Evolutionary conservation across 371 early-diverging fungal genomes (phyloP), one percentile per base, ranked within the genome.

Genomic region (Funneliformis caledonium): DNA sequence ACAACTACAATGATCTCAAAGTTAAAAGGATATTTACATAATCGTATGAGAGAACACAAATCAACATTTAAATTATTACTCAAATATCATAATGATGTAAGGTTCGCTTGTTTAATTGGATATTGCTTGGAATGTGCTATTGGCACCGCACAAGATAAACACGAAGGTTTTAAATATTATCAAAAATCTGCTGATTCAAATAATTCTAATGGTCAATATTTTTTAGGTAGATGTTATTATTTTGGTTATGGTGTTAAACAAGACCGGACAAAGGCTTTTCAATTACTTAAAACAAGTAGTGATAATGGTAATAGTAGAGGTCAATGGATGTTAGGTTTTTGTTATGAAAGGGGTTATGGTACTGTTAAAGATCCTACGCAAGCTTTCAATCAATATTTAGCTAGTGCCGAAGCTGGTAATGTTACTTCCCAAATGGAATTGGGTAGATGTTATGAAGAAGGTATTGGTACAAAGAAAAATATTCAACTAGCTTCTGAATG

Each of bases 141-240:
- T 16, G 73, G 73, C 56, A 73, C 59, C 11, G 73, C 52, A 31
- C 73, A 73, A 73, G 73, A 73, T 33, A 73, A 73, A 73, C 56
- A 73, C 16, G 50, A 31, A 33, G 76, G 62, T 1, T 76, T 76
- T 5, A 11, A 60, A 14, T 37, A 14, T n/a, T 76, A 61, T 47
- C 11, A 76, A 42, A 76, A 76, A 76, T 60, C 76, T 45, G 60
- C 76, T 1, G 62, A 59, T 42, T 37, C 26, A n/a, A 43, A 61
- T 43, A 33, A 76, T 61, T 37, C 76, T 4, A 76, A 45, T 26
- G 76, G 76, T 16, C 62, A 76, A 62, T 76, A 76, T 62, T 61
- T 61, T 76, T 16, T 76, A 43, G 76, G 76, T 26, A 37, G 61
- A 43, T 76, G 76, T 62, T 76, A 62, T 76, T 37, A 72, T 52